Conservation (phyloP, 768 basidiomycete genomes). For the Trametes meyenii region DNA sequence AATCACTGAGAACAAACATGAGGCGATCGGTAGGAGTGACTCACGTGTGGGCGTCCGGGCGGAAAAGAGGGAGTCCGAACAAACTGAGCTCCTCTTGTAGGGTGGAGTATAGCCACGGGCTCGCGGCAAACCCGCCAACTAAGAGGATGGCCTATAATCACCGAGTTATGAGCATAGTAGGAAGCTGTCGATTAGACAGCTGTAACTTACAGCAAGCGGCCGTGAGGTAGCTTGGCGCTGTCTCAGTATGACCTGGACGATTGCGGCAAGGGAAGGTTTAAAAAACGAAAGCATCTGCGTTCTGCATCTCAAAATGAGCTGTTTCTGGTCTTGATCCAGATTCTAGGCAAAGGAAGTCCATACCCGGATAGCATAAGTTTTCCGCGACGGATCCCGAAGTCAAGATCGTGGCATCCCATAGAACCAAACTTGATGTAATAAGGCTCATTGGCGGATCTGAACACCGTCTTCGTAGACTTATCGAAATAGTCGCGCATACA, state of each 20-base stretch:
- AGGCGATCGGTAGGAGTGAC: constrained; percentile 20
- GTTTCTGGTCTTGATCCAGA: background rate
- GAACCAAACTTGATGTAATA: constrained; percentile 48
- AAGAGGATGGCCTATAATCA: constrained; percentile 67
- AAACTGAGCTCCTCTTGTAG: constrained; percentile 64
- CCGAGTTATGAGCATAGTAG: background rate
- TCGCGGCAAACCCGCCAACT: constrained; percentile 82
- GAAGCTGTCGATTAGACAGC: too few relatives aligned
- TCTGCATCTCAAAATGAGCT: constrained; percentile 25
- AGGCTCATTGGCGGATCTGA: constrained; percentile 41
- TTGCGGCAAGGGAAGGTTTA: constrained; percentile 44
- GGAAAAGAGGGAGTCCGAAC: constrained; percentile 58
- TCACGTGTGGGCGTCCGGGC: constrained; percentile 81
- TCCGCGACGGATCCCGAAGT: constrained; percentile 41
- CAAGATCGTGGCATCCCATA: constrained; percentile 41
- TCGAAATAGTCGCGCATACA: constrained; percentile 45
- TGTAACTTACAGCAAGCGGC: constrained; percentile 24
- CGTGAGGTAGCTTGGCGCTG: constrained; percentile 12
- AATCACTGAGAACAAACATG: background rate
- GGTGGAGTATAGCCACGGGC: constrained; percentile 74
- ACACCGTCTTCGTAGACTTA: constrained; percentile 45
- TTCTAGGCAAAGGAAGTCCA: constrained; percentile 12
- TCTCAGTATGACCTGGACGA: constrained; percentile 29
- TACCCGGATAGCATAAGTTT: constrained; percentile 44
- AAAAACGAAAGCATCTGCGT: constrained; percentile 44